Conservation (phyloP, 2,329 filamentous ascomycete species). For the Magnaporthiopsis rhizophila region DNA sequence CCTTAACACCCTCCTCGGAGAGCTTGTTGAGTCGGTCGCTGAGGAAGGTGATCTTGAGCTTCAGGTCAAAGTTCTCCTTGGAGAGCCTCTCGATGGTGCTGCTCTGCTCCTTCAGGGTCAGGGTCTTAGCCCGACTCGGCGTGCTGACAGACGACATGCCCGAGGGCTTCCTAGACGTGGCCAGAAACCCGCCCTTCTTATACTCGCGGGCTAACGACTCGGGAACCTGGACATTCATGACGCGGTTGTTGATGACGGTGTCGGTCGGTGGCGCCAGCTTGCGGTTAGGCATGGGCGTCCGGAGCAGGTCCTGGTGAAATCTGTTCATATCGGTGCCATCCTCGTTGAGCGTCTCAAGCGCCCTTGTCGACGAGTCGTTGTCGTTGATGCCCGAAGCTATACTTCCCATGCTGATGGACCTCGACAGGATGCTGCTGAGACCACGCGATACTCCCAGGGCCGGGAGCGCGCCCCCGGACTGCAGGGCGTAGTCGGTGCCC, state of each 20-base stretch:
- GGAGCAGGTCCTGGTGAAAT: constrained; percentile 16
- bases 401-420: constrained; percentile 81
- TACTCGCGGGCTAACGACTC: constrained; percentile 84
- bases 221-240: constrained; percentile 84
- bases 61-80: constrained; percentile 97
- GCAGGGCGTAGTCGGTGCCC: constrained; percentile 70
- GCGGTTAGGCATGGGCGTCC: constrained; percentile 60
- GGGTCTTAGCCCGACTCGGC: constrained; percentile 44
- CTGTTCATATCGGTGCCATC: constrained; percentile 28
- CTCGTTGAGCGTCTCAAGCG: constrained; percentile 37
- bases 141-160: constrained; percentile 38
- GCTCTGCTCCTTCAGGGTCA: constrained; percentile 95
- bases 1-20: constrained; percentile 92
- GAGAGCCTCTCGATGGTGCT: constrained; percentile 93
- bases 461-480: constrained; percentile 70
- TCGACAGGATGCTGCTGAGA: constrained; percentile 51
- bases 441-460: constrained; percentile 40
- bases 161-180: constrained; percentile 47
- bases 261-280: constrained; percentile 60
- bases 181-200: constrained; percentile 61
- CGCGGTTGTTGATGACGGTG: constrained; percentile 79
- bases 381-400: constrained; percentile 72
- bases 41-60: constrained; percentile 95
- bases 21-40: constrained; percentile 88
- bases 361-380: constrained; percentile 36